Evolutionary conservation across 2,329 filamentous ascomycete species (phyloP).

Genomic region (Trichoderma polysporum): DNA sequence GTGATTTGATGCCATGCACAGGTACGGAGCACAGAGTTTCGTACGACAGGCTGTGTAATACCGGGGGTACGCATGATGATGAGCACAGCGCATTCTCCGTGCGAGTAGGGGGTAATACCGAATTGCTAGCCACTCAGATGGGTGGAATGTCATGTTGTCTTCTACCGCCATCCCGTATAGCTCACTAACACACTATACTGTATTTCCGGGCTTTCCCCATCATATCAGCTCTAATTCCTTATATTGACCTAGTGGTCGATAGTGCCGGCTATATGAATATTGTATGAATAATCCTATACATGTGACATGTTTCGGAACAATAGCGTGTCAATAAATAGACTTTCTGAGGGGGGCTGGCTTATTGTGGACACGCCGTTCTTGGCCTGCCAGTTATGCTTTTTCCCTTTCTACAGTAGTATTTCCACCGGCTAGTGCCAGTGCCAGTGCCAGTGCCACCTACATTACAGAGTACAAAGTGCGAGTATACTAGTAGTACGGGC

Average conservation of each 20-base stretch:
- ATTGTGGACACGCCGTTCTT: conserved; percentile 1
- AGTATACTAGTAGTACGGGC: too few relatives aligned
- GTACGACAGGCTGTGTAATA: neutral
- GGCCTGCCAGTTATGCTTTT: neutral
- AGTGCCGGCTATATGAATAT: neutral
- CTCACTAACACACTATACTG: neutral
- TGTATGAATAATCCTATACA: neutral
- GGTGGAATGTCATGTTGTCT: neutral
- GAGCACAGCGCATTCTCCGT: neutral
- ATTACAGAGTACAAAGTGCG: too few relatives aligned
- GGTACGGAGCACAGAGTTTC: neutral
- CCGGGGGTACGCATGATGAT: neutral
- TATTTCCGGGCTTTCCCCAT: too few relatives aligned
- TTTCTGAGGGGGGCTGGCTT: conserved; percentile 3
- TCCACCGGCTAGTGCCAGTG: neutral
- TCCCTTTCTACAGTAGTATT: neutral
- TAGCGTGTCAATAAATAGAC: conserved; percentile 12
- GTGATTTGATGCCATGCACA: neutral
- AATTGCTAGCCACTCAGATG: neutral
- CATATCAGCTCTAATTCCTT: neutral
- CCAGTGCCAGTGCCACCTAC: neutral
- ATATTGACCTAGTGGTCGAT: neutral
- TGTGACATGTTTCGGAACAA: conserved; percentile 7
- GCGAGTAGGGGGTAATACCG: neutral
- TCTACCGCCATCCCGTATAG: neutral